Evolutionary conservation across 23 red algal genomes (phyloP).

Genomic region (Rhodosorus marinus): DNA sequence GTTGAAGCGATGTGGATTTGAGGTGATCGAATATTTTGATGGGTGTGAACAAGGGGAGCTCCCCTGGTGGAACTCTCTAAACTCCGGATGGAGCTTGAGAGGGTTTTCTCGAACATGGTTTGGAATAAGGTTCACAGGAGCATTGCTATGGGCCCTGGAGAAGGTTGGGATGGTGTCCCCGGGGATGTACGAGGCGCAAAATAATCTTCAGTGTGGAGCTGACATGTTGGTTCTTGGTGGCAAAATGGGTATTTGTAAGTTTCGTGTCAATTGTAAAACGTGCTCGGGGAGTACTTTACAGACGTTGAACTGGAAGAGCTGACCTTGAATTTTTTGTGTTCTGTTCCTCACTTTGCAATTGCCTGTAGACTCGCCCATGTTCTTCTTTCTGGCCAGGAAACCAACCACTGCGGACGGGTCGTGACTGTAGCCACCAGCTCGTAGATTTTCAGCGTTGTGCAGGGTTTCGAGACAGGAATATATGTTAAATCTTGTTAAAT

Average conservation of each 20-base stretch:
- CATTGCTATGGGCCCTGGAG: constrained; percentile 9
- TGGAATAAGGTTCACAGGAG: constrained; percentile 9
- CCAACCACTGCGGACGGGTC: no score
- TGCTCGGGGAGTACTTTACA: no score
- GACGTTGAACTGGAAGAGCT: no score
- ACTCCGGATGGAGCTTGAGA: constrained; percentile 3
- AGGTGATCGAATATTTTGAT: constrained; percentile 17
- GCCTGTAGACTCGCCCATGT: constrained; percentile 15
- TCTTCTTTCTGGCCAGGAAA: constrained; percentile 28
- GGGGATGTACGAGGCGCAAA: constrained; percentile 7
- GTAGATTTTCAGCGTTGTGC: no score
- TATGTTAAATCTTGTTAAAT: no score
- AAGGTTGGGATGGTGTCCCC: constrained; percentile 11
- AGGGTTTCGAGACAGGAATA: no score
- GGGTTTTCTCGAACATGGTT: constrained; percentile 14
- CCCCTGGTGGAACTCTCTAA: constrained; percentile 20
- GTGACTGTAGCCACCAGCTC: no score
- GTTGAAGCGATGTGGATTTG: constrained; percentile 11
- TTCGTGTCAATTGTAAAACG: no score
- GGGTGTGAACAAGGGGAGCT: constrained; percentile 1
- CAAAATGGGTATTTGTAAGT: constrained; percentile 23
- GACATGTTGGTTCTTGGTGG: constrained; percentile 10
- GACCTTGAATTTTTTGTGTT: no score
- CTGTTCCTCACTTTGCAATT: no score
- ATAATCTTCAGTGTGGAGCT: constrained; percentile 12